phyloP scores from a whole-genome alignment of 129 eudicot species.

The Escallonia herrerae region DNA sequence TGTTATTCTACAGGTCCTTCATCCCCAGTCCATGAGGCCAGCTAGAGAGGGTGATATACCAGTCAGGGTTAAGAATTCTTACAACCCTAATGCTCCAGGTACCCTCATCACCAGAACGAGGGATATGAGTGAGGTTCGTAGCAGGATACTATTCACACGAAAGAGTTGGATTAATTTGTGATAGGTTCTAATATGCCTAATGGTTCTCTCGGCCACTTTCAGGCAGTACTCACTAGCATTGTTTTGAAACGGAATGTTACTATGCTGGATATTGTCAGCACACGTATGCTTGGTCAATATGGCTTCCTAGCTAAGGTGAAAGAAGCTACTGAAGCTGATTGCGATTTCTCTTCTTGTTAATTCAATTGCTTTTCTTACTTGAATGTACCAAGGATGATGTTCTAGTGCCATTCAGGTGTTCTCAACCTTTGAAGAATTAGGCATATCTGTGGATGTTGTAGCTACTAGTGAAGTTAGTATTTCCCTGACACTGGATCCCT shows the following conservation, averaged over 20 bases:
- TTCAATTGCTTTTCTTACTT: background rate
- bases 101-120: constrained; percentile 80
- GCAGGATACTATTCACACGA: background rate
- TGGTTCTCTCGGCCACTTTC: constrained; percentile 4
- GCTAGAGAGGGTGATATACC: constrained; percentile 96
- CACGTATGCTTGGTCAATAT: constrained; percentile 94
- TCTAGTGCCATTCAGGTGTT: constrained; percentile 55
- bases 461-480: constrained; percentile 97
- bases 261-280: constrained; percentile 89
- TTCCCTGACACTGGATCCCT: constrained; percentile 81
- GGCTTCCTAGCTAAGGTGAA: constrained; percentile 89
- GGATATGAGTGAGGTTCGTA: constrained; percentile 78
- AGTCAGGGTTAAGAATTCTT: constrained; percentile 93
- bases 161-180: background rate
- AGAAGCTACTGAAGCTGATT: background rate
- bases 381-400: constrained; percentile 1
- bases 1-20: constrained; percentile 58
- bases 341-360: background rate
- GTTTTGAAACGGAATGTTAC: constrained; percentile 86
- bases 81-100: constrained; percentile 94
- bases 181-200: background rate
- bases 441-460: constrained; percentile 91
- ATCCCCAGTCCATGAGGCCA: constrained; percentile 99
- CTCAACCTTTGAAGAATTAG: constrained; percentile 78
- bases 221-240: constrained; percentile 88